Conservation (phyloP, 129 eudicot genomes). For the Dittrichia graveolens region DNA sequence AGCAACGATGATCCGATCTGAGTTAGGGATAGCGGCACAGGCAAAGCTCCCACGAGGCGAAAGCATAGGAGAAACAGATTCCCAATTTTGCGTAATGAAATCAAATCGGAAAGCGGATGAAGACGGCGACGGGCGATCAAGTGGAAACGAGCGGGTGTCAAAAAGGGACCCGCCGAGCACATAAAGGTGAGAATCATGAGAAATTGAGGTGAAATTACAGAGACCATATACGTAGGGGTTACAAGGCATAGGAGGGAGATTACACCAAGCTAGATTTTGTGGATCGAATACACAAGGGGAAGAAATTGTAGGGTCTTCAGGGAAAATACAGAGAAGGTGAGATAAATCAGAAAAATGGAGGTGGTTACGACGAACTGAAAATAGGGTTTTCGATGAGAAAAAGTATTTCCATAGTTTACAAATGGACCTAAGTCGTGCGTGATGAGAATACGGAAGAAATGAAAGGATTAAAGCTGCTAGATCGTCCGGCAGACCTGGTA, state of each 20-base stretch:
- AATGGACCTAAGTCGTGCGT: slow-evolving; percentile 60
- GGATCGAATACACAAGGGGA: slow-evolving; percentile 80
- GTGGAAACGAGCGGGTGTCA: slow-evolving; percentile 78
- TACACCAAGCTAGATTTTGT: slow-evolving; percentile 60
- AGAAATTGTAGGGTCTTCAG: slow-evolving; percentile 71
- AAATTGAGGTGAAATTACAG: slow-evolving; percentile 63
- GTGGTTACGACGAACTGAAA: slow-evolving; percentile 46
- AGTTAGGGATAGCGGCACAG: slow-evolving; percentile 48
- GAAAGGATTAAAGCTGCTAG: slow-evolving; percentile 64
- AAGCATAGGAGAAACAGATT: slow-evolving; percentile 55
- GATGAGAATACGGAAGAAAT: slow-evolving; percentile 62
- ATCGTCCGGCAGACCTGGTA: slow-evolving; percentile 88
- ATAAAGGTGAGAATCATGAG: slow-evolving; percentile 48
- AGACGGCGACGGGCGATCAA: slow-evolving; percentile 73
- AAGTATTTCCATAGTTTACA: slow-evolving; percentile 71
- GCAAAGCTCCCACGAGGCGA: slow-evolving; percentile 90
- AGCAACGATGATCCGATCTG: slow-evolving; percentile 61
- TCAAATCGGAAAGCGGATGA: slow-evolving; percentile 56
- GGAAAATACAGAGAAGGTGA: slow-evolving; percentile 73
- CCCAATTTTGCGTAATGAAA: slow-evolving; percentile 50
- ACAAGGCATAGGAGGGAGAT: slow-evolving; percentile 83
- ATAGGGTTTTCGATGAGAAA: slow-evolving; percentile 60
- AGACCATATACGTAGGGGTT: slow-evolving; percentile 85
- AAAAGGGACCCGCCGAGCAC: slow-evolving; percentile 88
- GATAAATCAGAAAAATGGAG: slow-evolving; percentile 36